Base-by-base conservation (phyloP, 345 rosid genomes). In the Firmiana major region DNA sequence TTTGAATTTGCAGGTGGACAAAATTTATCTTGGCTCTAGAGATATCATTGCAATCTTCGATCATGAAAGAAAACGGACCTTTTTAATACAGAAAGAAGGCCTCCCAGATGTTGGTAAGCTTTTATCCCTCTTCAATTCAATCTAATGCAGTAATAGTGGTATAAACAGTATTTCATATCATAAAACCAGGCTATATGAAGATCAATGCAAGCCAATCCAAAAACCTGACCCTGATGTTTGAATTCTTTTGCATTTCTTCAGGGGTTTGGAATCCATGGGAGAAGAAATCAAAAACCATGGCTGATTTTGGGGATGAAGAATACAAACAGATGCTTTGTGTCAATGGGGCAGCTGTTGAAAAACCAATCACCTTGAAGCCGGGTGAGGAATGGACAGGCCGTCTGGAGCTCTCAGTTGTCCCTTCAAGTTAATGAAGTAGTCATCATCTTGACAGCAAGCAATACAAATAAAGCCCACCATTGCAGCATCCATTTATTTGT, bases 181-280 rank as follows among this genome's bases (percentile, higher is more conserved):
- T 36, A 28, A 63, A 64, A 17, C 69, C 46, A 66, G 3, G 13
- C 71, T 40, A 43, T n/a, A 15, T 66, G 15, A 66, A 42, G 31
- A 58, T 58, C 31, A 58, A 15, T 24, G 21, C 43, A 65, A 65
- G 0, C 8, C 16, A 38, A 65, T 4, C 51, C 48, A 21, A 65
- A n/a, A 26, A 28, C 2, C 40, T 15, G 3, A 11, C 73, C 21
- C 9, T 73, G 64, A 73, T 58, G 55, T 43, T 13, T 21, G 42
- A 51, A 62, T 46, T 11, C 46, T 19, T 46, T 65, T 34, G 63
- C 12, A 24, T 53, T 1, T 40, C 51, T 77, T 28, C 82, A 95
- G 97, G 90, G 83, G 97, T 96, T 0, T 96, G 99, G 97, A 96
- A 93, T 89, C 99, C 98, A 84, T 92, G 99, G 98, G 99, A 96